Conservation (phyloP, 805 yeast species). For the Kregervanrija pseudodelftensis region DNA sequence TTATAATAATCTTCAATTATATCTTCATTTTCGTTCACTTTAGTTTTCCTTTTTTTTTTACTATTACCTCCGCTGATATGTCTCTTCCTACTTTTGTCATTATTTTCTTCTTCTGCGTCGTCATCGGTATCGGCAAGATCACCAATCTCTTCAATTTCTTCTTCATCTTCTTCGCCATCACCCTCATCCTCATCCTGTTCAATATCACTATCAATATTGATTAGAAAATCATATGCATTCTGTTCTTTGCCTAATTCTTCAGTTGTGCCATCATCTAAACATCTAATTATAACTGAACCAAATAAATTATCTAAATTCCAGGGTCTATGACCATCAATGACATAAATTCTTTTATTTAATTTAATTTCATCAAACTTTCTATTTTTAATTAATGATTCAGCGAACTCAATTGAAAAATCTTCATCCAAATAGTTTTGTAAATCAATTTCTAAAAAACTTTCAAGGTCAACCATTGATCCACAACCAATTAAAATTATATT, state of each 20-base stretch:
- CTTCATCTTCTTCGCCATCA: conserved; percentile 27
- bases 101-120: conserved; percentile 17
- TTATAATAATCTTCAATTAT: conserved; percentile 68
- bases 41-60: conserved; percentile 34
- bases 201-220: conserved; percentile 33
- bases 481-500: conserved; percentile 83
- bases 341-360: conserved; percentile 57
- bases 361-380: conserved; percentile 14
- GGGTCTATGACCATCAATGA: conserved; percentile 90
- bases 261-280: conserved; percentile 86
- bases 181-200: conserved; percentile 31
- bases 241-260: conserved; percentile 49
- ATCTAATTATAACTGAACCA: conserved; percentile 69
- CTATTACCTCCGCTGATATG: conserved; percentile 13
- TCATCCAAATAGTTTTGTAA: conserved; percentile 42
- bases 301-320: conserved; percentile 93
- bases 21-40: conserved; percentile 42
- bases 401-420: conserved; percentile 6
- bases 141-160: conserved; percentile 27
- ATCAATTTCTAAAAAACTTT: conserved; percentile 60
- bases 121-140: conserved; percentile 25
- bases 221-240: conserved; percentile 52
- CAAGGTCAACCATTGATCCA: conserved; percentile 88
- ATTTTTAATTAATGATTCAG: neutral
- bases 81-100: conserved; percentile 16